Evolutionary conservation across 2,329 filamentous ascomycete genomes (phyloP).

Genomic region (Botrytis aclada): DNA sequence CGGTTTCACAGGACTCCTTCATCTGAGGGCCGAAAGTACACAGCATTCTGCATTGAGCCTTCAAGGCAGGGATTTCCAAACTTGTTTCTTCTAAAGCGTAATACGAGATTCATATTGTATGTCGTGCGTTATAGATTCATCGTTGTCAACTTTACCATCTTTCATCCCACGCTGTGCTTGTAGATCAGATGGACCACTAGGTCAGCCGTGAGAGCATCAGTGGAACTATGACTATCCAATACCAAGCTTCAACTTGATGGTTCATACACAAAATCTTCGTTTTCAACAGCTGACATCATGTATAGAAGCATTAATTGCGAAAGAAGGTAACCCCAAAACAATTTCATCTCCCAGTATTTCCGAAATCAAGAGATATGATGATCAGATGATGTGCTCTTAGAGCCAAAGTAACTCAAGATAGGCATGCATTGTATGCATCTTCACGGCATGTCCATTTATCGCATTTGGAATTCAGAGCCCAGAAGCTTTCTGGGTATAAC

Average conservation of each 20-base stretch:
- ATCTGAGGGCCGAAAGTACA: not conserved
- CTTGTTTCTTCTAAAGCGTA: not conserved
- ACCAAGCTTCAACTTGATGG: not conserved
- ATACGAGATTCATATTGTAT: constrained; percentile 9
- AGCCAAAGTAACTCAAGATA: constrained; percentile 14
- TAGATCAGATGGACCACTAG: constrained; percentile 10
- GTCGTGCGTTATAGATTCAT: not conserved
- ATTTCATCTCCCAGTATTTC: not conserved
- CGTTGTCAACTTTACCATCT: constrained; percentile 17
- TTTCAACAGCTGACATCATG: not conserved
- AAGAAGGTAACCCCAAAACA: not conserved
- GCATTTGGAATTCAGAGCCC: not conserved
- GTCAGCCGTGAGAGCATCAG: constrained; percentile 2
- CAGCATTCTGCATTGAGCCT: constrained; percentile 9
- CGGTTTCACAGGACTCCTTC: not conserved
- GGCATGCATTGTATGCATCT: not conserved
- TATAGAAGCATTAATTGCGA: constrained; percentile 1
- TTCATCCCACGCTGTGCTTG: constrained; percentile 7
- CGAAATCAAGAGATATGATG: constrained; percentile 2
- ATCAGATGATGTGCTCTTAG: constrained; percentile 14
- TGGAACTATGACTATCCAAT: not conserved
- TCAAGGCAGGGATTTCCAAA: constrained; percentile 2
- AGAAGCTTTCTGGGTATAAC: not conserved
- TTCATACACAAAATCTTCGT: not conserved
- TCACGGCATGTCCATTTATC: not conserved